Evolutionary conservation across 352 stramenopile genomes (phyloP).

Genomic region (Phytophthora sp.): DNA sequence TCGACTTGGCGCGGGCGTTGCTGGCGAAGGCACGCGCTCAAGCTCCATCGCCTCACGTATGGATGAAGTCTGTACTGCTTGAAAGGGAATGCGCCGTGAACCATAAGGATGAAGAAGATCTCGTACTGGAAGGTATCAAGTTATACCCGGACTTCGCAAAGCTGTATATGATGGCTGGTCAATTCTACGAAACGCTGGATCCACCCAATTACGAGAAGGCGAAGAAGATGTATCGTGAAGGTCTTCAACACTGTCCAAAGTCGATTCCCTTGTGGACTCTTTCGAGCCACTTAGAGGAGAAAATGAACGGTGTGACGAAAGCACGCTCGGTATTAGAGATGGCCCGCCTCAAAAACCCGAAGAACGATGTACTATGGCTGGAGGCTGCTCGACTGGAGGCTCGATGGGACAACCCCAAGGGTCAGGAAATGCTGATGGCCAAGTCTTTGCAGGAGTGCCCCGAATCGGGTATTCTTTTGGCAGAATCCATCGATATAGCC

Average conservation of each 20-base stretch:
- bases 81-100: conserved; percentile 89
- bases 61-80: conserved; percentile 98
- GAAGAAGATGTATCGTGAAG: conserved; percentile 93
- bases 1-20: conserved; percentile 90
- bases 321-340: conserved; percentile 97
- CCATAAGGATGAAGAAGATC: conserved; percentile 69
- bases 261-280: conserved; percentile 95
- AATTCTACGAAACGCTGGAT: conserved; percentile 85
- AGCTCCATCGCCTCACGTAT: conserved; percentile 93
- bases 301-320: conserved; percentile 92
- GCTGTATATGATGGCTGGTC: conserved; percentile 98
- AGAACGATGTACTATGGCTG: conserved; percentile 95
- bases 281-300: conserved; percentile 94
- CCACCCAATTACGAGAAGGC: conserved; percentile 71
- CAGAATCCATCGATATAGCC: conserved; percentile 95
- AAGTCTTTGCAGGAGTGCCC: conserved; percentile 98
- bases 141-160: conserved; percentile 94
- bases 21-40: conserved; percentile 80
- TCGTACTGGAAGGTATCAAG: conserved; percentile 92
- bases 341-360: conserved; percentile 95
- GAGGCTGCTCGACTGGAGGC: conserved; percentile 95
- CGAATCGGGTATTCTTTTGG: conserved; percentile 94
- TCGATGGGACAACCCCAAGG: conserved; percentile 91
- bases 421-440: conserved; percentile 96
- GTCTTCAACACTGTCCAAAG: conserved; percentile 93